Evolutionary conservation across 2,329 filamentous ascomycete species (phyloP).

Genomic region (Dothideomycetes sp.): DNA sequence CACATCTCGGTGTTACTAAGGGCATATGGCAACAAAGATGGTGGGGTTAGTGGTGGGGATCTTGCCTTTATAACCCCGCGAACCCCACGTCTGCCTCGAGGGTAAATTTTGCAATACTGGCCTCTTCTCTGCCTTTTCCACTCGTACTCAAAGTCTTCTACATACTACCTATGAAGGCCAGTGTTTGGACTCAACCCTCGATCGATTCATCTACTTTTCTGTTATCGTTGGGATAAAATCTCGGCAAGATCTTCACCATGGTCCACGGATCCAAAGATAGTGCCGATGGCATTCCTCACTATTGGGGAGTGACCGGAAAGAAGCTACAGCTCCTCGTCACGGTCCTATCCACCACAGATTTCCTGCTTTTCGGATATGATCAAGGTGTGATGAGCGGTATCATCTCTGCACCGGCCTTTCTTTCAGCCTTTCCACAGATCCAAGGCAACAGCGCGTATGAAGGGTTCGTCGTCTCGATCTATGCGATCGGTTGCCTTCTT

Average conservation of each 20-base stretch:
- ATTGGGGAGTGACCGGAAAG: constrained; percentile 48
- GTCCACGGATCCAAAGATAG: not conserved
- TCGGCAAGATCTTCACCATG: not conserved
- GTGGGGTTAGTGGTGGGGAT: no score
- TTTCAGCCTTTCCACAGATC: constrained; percentile 26
- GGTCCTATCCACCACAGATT: constrained; percentile 52
- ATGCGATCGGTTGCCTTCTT: constrained; percentile 39
- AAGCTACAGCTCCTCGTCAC: constrained; percentile 47
- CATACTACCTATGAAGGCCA: no score
- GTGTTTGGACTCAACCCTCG: not conserved
- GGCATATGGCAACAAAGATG: not conserved
- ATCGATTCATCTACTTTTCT: not conserved
- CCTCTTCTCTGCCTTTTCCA: no score
- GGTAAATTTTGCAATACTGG: no score
- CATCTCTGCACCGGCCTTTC: constrained; percentile 26
- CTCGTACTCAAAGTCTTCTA: no score
- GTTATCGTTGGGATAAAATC: not conserved
- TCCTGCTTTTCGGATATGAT: constrained; percentile 29
- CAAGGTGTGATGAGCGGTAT: constrained; percentile 29
- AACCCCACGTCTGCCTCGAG: no score
- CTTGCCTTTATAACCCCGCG: no score
- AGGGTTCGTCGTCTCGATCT: constrained; percentile 41
- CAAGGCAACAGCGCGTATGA: constrained; percentile 34
- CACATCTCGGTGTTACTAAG: not conserved
- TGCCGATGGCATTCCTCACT: constrained; percentile 30